Percentiles rank a stretch among this genome's conserved stretches.
phyloP scores from a whole-genome alignment of 2,329 filamentous ascomycete genomes.

The Cercospora sp. region DNA sequence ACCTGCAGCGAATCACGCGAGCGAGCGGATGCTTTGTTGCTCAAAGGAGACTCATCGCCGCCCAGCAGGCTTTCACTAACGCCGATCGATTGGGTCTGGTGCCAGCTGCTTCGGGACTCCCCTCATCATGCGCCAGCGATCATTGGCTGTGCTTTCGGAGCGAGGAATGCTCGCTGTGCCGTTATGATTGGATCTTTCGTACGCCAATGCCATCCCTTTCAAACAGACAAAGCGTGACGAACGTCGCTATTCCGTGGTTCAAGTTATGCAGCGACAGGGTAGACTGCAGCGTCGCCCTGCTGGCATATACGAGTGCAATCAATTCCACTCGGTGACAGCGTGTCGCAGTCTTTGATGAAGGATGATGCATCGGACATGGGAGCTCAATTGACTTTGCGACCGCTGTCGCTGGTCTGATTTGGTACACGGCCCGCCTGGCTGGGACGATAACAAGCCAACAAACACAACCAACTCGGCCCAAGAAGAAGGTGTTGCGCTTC shows the following conservation, averaged over 20 bases:
- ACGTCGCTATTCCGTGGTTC: not conserved
- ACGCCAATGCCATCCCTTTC: not conserved
- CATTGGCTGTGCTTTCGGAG: not conserved
- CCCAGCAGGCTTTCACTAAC: constrained; percentile 4
- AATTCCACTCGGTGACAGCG: not conserved
- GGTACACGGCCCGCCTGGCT: not conserved
- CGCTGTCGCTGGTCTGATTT: not conserved
- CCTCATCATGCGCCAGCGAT: constrained; percentile 4
- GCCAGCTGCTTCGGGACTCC: constrained; percentile 7
- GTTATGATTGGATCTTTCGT: constrained; percentile 15
- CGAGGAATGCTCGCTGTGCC: not conserved
- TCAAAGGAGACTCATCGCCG: constrained; percentile 8
- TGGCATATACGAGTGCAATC: not conserved
- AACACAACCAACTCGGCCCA: not conserved
- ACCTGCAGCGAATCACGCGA: constrained; percentile 9
- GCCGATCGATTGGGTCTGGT: constrained; percentile 11
- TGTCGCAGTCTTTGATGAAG: not conserved
- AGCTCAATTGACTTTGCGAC: not conserved
- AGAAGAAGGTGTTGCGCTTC: not conserved
- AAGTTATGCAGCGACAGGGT: not conserved
- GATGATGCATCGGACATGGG: not conserved
- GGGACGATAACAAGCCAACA: not conserved
- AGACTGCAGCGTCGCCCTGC: not conserved
- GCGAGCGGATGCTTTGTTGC: constrained; percentile 1
- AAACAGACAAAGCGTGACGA: not conserved